These are phyloP conservation scores for Micromonas pusilla DNA, from an alignment of 139 green algal genomes.

Conservation along the genomic window DNA sequence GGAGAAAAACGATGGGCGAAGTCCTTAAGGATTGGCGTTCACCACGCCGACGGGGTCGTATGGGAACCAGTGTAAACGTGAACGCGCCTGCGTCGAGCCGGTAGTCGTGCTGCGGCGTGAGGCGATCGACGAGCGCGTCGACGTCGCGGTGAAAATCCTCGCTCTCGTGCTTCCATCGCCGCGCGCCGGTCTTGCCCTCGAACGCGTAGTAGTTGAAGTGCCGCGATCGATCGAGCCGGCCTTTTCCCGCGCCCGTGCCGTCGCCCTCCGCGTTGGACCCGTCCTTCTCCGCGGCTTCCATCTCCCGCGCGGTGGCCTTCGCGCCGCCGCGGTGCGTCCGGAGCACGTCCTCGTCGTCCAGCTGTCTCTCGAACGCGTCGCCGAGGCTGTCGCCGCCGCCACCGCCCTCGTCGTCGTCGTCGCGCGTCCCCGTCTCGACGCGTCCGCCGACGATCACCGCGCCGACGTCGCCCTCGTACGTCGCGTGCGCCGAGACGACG, in stretches of 20 bases:
- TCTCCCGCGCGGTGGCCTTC: constrained; percentile 10
- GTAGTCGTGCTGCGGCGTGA: constrained; percentile 79
- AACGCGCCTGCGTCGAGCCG: constrained; percentile 54
- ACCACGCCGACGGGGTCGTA: too few species aligned
- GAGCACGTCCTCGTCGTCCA: constrained; percentile 38
- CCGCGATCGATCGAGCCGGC: constrained; percentile 35
- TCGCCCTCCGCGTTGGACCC: neutral
- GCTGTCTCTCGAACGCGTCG: constrained; percentile 9
- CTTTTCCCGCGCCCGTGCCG: neutral
- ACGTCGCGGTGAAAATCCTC: constrained; percentile 48
- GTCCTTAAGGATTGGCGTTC: too few species aligned
- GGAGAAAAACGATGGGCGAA: too few species aligned
- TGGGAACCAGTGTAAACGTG: too few species aligned
- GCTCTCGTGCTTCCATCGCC: constrained; percentile 62
- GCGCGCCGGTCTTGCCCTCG: constrained; percentile 57
- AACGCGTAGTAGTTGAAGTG: constrained; percentile 90
- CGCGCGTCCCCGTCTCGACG: neutral
- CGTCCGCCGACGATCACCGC: constrained; percentile 21
- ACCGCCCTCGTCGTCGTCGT: neutral
- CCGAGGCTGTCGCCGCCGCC: neutral
- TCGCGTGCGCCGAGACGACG: constrained; percentile 58
- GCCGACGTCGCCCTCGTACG: constrained; percentile 37
- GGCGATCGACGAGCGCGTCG: constrained; percentile 45
- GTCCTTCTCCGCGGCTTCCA: neutral
- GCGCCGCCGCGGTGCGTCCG: constrained; percentile 41